Evolutionary conservation across 2,329 filamentous ascomycete species (phyloP), one percentile per base, ranked within the genome.

Genomic region (Xylariaceae sp.): DNA sequence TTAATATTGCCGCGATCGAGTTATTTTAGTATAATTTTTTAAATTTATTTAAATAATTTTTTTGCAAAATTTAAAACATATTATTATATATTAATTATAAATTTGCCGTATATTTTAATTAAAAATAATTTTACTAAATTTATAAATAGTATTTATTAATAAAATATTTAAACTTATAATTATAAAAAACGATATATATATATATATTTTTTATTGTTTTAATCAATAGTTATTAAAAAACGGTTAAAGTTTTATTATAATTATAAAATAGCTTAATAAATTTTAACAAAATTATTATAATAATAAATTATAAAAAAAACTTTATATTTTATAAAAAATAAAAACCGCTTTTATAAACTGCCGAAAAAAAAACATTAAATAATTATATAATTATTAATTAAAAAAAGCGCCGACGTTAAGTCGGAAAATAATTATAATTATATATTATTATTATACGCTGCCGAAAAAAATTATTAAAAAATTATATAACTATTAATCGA

Each of bases 121-220:
- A 37, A 56, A 3, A 49, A 53, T 9, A 45, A 49, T 29, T 36
- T 53, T 4, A 37, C 39, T 26, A 41, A 21, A 8, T 43, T 56
- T 8, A 53, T 56, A 48, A 9, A 44, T 6, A 27, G 8, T 21
- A 21, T 30, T 0, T 11, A 6, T 39, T 10, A 5, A 2, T 1
- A 52, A 15, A 27, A 44, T 10, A 15, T 15, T 9, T 4, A 40
- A 30, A 16, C 41, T 11, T 3, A 40, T 13, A 35, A 4, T 20
- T 3, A 44, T 29, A 21, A 13, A 23, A 37, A 44, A n/a, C 48
- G 39, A 35, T 15, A 35, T 15, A 45, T 18, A 13, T 0, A 8
- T 52, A 44, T 20, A 36, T 39, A 27, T 26, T 56, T 4, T 53
- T 53, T 13, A 49, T 49, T 45, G 53, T 49, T 44, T 18, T 56